Evolutionary conservation across 1,284 basidiomycete genomes (phyloP), one percentile per base, ranked within the genome.

Genomic region (Apiotrichum domesticum): DNA sequence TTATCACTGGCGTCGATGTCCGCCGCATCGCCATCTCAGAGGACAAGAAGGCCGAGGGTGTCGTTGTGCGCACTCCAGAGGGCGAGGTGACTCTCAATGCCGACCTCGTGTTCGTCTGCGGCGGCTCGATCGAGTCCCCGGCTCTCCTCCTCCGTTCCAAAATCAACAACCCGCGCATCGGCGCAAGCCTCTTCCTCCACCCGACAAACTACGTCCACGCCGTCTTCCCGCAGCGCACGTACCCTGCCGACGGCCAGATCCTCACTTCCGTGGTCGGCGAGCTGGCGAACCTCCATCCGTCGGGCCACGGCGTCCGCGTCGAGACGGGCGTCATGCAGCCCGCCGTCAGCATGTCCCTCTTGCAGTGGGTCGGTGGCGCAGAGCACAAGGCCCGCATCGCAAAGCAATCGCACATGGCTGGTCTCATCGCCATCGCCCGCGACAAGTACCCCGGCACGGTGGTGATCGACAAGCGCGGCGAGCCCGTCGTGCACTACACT

Each of bases 181-280:
- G 79, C 9, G 64, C 71, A 50, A 74, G 77, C 55, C 64, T 80
- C n/a, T 72, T 75, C 50, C 63, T 80, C 32, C 79, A 80, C 67
- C 79, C 79, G 0, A 72, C 68, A 14, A 74, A 73, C 48, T 68
- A 73, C 51, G 72, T 80, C 11, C 74, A 74, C 14, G 78, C 75
- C 43, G 70, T 71, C 60, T 80, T 77, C 63, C 69, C 75, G 52
- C 68, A 76, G 61, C 64, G 66, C 39, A 69, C 80, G 54, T 67
- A 74, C 47, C 74, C 79, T 0, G 79, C 77, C 75, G 72, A 79
- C 44, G 79, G 79, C 7, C 66, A 73, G 29, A 70, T 79, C 63
- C 72, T 80, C 56, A 80, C 79, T 35, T 71, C 76, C 40, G 78
- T 78, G 33, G 68, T 65, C 63, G 64, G 58, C 59, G 72, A 71